phyloP scores from a whole-genome alignment of 257 asterid species.

The Scutellaria baicalensis region DNA sequence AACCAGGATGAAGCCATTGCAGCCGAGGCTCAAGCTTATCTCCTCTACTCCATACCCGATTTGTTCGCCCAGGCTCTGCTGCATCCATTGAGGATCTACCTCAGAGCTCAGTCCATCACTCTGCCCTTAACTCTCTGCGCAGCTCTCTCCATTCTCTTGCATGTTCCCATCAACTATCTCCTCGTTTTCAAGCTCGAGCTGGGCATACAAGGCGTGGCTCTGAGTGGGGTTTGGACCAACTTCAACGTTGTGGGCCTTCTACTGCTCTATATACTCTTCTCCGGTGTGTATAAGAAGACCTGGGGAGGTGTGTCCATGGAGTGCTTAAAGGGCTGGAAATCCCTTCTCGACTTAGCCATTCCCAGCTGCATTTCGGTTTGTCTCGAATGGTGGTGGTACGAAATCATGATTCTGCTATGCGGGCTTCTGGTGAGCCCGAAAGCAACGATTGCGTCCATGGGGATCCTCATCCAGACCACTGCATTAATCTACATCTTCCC shows the following conservation, averaged over 20 bases:
- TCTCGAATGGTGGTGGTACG: slow-evolving; percentile 97
- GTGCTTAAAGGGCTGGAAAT: slow-evolving; percentile 56
- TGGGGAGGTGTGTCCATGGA: slow-evolving; percentile 51
- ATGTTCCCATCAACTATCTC: slow-evolving; percentile 55
- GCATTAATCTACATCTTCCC: slow-evolving; percentile 79
- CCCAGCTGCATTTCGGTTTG: slow-evolving; percentile 85
- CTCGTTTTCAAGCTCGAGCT: slow-evolving; percentile 42
- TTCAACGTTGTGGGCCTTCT: slow-evolving; percentile 48
- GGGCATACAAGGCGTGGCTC: slow-evolving; percentile 60
- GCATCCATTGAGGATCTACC: slow-evolving; percentile 66
- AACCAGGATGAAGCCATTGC: slow-evolving; percentile 64
- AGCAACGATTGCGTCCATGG: slow-evolving; percentile 82
- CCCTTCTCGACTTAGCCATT: slow-evolving; percentile 44
- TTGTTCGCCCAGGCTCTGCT: slow-evolving; percentile 50
- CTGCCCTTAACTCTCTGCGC: slow-evolving; percentile 70
- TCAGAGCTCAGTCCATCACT: slow-evolving; percentile 68
- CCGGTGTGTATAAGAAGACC: slow-evolving; percentile 48
- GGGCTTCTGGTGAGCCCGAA: slow-evolving; percentile 52
- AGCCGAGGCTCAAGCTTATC: slow-evolving; percentile 44
- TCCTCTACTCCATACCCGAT: slow-evolving; percentile 58
- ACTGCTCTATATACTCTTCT: slow-evolving; percentile 33
- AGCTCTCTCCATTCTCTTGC: slow-evolving; percentile 39
- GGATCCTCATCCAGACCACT: slow-evolving; percentile 70
- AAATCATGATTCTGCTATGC: slow-evolving; percentile 67
- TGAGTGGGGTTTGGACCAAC: slow-evolving; percentile 60